Evolutionary conservation across 352 stramenopile genomes (phyloP), one percentile per base, ranked within the genome.

Genomic region (Pythium folliculosum): DNA sequence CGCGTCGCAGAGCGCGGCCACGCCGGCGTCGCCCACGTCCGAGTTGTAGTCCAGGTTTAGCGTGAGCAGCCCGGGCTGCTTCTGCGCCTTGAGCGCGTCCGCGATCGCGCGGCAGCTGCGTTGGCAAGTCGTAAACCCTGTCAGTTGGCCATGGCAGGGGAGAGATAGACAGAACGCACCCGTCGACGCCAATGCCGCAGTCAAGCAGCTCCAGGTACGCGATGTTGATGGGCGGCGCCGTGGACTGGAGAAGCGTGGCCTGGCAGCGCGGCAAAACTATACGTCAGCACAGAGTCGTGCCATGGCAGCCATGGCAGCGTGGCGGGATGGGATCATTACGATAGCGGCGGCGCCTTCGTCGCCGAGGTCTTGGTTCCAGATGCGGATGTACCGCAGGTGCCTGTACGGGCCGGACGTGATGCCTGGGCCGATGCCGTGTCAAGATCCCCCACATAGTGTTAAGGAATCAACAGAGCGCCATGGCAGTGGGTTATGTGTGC

Each of bases 291-390:
- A 30, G 44, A 7, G 13, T 19, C 12, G 27, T 55, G 10, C 37
- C 9, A 12, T 43, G 9, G 37, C 37, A 43, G 10, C 37, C 10
- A 43, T 43, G 10, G 14, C 27, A 43, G 9, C 4, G 37, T 43
- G 37, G 37, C 10, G 10, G 37, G 9, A 12, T 17, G 37, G 37
- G 37, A 17, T 17, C 14, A 8, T 19, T 83, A 91, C 84, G 48
- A 95, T 87, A 30, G 79, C 83, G 25, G 75, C 75, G 5, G 75
- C 80, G 56, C 86, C 86, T 73, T 94, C 86, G 60, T 94, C 76
- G 5, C 81, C 84, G 53, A 94, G 73, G 53, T 90, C 78, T 50
- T 94, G 84, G 58, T 90, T 89, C 86, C 86, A 94, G 25, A 94
- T 84, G 32, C 84, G 86, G 61, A 93, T 88, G 70, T 86, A 92